Evolutionary conservation across 2,329 filamentous ascomycete species (phyloP), one percentile per base, ranked within the genome.

Genomic region (Aspergillus sp.): DNA sequence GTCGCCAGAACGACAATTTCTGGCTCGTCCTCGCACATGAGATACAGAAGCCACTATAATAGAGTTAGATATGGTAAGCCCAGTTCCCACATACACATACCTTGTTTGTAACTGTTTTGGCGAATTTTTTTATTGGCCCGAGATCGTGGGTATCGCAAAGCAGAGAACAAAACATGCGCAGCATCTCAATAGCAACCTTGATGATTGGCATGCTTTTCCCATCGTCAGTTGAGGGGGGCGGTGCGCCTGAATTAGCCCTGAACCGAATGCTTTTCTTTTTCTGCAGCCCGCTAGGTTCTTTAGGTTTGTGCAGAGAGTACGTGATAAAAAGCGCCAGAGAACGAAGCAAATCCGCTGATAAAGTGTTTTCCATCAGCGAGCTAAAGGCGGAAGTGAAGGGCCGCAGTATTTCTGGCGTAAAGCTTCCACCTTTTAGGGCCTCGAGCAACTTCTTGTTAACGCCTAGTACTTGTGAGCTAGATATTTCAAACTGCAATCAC

Each of bases 31-130:
- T 97, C 93, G 7, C 91, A 91, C 51, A 98, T 82, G 13, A 99
- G 83, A 73, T 97, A 96, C 13, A 99, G 79, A 13, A 96, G 83
- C 93, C 93, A 97, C 88, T 93, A 64, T 45, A 57, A 17, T 56
- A 61, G 65, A 17, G 42, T 64, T 19, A 59, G 45, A 33, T 27
- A 40, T 22, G 8, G 15, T 11, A 17, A 7, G 53, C 37, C 9
- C 6, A 15, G 22, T 9, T 13, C 27, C 8, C 20, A 20, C 37
- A 22, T 20, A 3, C 12, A 74, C 80, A 69, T 79, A 91, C 90
- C 83, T 96, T 96, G 66, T 96, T 96, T 20, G 93, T 97, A 8
- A 99, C 93, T 1, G 93, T 96, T 69, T 89, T 90, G 5, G 92
- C 91, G 79, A 99, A 98, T 66, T 92, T 95, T 69, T 88, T 86